phyloP scores from a whole-genome alignment of 768 basidiomycete species.

The Leucocoprinus birnbaumii region DNA sequence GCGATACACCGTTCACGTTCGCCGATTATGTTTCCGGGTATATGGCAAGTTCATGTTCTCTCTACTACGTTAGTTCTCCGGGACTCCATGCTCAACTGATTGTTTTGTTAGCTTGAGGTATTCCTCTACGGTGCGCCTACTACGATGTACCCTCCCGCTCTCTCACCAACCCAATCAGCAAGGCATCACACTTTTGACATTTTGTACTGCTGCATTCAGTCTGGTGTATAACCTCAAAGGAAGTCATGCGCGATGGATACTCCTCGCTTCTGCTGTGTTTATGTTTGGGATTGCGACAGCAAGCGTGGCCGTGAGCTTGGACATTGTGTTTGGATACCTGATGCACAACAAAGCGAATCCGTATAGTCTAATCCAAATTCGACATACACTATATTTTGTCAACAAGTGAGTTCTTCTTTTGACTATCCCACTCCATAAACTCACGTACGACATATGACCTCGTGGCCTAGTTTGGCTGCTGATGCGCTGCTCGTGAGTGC shows the following conservation, averaged over 20 bases:
- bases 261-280: slow-evolving; percentile 7
- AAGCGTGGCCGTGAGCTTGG: neutral
- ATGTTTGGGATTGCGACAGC: slow-evolving; percentile 1
- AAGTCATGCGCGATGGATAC: neutral
- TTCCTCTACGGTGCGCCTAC: too few species aligned
- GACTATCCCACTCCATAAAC: neutral
- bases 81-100: too few species aligned
- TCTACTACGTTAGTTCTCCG: too few species aligned
- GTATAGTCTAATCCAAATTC: neutral
- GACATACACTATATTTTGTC: neutral
- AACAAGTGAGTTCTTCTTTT: neutral
- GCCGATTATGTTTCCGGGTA: too few species aligned
- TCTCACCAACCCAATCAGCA: too few species aligned
- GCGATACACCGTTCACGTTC: too few species aligned
- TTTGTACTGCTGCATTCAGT: neutral
- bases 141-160: too few species aligned
- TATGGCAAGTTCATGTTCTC: too few species aligned
- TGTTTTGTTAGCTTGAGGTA: too few species aligned
- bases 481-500: neutral
- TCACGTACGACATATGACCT: neutral
- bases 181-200: too few species aligned
- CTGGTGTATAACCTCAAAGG: neutral
- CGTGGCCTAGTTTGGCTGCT: neutral
- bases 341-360: neutral
- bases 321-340: neutral